Base-by-base conservation (phyloP, 2,329 filamentous ascomycete genomes). In the Hysterium pulicare region DNA sequence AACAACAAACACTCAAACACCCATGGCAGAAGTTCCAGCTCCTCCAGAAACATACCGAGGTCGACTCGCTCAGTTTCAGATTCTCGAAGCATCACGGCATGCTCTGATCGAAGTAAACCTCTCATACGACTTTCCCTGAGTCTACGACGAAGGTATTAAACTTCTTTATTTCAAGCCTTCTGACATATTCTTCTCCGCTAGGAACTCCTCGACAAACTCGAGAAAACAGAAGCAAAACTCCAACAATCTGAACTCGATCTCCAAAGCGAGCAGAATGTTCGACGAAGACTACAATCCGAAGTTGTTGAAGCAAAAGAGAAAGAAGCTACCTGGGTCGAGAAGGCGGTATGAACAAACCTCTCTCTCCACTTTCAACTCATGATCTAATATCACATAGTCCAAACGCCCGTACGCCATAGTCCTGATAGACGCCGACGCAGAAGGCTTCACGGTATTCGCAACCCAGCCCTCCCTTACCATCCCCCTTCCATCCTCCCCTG, bases 131-230 rank as follows among this genome's bases (percentile, higher is more conserved):
- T 24, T 17, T 38, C 17, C 6, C 21, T 24, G 5, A n/a, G n/a
- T n/a, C n/a, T n/a, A n/a, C n/a, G n/a, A n/a, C n/a, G n/a, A n/a
- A n/a, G n/a, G n/a, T n/a, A n/a, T n/a, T n/a, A n/a, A n/a, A n/a
- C n/a, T n/a, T n/a, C n/a, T n/a, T n/a, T n/a, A n/a, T n/a, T n/a
- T n/a, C n/a, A n/a, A n/a, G n/a, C n/a, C n/a, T n/a, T n/a, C n/a
- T n/a, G n/a, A n/a, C n/a, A n/a, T n/a, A n/a, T n/a, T n/a, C n/a
- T n/a, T n/a, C n/a, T 6, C 33, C 16, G 13, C 20, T 15, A 38
- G 63, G 63, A 67, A 53, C 47, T 67, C 21, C 47, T 67, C 1
- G 62, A 64, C 32, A 67, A 65, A 39, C 59, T 67, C 21, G 63
- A 67, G 41, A 63, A 62, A 44, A 59, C 57, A 19, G 63, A 67